These are phyloP conservation scores for Sedum album DNA, from an alignment of 164 flowering plant genomes.

Conservation along the genomic window DNA sequence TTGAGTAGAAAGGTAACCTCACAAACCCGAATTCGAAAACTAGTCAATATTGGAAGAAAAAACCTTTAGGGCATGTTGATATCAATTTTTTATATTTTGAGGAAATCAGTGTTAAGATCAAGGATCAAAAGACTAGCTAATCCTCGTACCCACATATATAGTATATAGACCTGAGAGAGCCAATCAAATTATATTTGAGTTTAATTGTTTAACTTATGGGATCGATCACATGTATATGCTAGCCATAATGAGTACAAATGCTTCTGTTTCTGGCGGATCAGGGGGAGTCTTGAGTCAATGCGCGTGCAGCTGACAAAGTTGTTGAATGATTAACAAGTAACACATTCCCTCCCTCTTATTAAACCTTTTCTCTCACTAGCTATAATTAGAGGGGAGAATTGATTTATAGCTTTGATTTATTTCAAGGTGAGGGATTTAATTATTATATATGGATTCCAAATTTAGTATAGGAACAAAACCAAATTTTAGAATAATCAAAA, in stretches of 20 bases:
- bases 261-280: background rate
- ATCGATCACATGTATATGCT: slow-evolving; percentile 2
- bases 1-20: background rate
- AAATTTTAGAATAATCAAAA: no score
- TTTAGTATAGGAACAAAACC: no score
- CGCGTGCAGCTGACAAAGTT: background rate
- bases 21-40: background rate
- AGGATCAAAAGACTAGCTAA: no score
- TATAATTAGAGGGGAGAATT: no score
- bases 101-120: background rate
- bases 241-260: background rate
- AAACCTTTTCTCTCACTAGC: background rate
- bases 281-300: slow-evolving; percentile 1
- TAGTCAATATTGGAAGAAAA: background rate
- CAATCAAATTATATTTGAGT: background rate
- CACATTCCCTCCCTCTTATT: background rate
- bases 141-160: no score
- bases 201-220: background rate
- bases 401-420: no score
- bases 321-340: background rate
- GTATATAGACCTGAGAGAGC: background rate
- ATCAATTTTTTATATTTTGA: background rate
- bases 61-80: background rate
- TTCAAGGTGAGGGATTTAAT: no score
- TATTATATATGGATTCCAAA: no score